Evolutionary conservation across 305 asterid genomes (phyloP).

Genomic region (Fraxinus xanthoxyloides): DNA sequence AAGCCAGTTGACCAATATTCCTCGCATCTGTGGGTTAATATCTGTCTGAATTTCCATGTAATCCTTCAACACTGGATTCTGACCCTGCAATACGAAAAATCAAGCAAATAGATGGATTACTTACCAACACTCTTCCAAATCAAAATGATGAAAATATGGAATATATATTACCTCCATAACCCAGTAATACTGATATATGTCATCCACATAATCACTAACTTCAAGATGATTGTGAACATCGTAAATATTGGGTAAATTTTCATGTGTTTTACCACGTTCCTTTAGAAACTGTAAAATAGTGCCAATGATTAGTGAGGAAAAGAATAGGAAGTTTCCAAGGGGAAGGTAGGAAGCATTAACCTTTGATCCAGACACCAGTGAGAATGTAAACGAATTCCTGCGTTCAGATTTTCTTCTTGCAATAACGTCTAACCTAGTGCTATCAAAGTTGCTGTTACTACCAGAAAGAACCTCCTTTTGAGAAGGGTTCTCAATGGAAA

Average conservation of each 20-base stretch:
- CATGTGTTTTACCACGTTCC: slow-evolving; percentile 42
- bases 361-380: slow-evolving; percentile 69
- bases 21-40: slow-evolving; percentile 86
- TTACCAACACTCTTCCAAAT: neutral
- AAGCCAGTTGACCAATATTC: slow-evolving; percentile 89
- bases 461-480: slow-evolving; percentile 41
- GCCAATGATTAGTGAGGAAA: slow-evolving; percentile 23
- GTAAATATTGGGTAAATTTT: slow-evolving; percentile 63
- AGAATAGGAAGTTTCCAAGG: neutral
- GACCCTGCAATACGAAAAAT: slow-evolving; percentile 47
- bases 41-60: slow-evolving; percentile 60
- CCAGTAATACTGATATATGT: slow-evolving; percentile 91
- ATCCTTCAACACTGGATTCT: slow-evolving; percentile 48
- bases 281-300: slow-evolving; percentile 38
- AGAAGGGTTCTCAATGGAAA: slow-evolving; percentile 39
- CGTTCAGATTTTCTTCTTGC: slow-evolving; percentile 58
- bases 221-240: slow-evolving; percentile 83
- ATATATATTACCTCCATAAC: slow-evolving; percentile 72
- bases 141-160: slow-evolving; percentile 14
- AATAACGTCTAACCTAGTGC: slow-evolving; percentile 17
- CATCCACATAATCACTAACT: slow-evolving; percentile 84
- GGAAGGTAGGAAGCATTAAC: slow-evolving; percentile 29
- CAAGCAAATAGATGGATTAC: neutral
- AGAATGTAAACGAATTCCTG: slow-evolving; percentile 68
- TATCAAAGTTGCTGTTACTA: slow-evolving; percentile 22